Base-by-base conservation (phyloP, 805 yeast species). In the Ogataea wickerhamii region DNA sequence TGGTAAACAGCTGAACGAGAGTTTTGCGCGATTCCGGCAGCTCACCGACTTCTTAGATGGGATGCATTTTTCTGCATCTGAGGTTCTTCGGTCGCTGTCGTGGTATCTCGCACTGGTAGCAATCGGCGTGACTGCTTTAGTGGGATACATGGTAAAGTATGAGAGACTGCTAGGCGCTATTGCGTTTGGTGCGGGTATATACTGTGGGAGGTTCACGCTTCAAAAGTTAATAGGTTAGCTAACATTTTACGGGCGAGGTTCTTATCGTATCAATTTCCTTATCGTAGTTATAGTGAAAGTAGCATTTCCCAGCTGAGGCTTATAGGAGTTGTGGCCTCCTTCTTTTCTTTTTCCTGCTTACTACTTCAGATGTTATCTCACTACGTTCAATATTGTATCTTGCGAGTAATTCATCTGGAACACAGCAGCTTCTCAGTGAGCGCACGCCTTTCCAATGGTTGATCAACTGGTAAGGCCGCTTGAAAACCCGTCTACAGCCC, bases 401-500 rank as follows among this genome's bases (percentile, higher is more conserved):
- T 13, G 16, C 18, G 12, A 36, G 17, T 12, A 36, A 16, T 17
- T 14, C 30, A 11, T 22, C 31, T 5, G 60, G 60, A 16, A 55
- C 58, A 20, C 38, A 32, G 32, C 60, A 55, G 7, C 42, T 37
- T 19, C 45, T 40, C 12, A 54, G 28, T 2, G 58, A 54, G 11
- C 58, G 36, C 23, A 47, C 48, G 4, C 56, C 57, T 12, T 41
- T 40, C 60, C 60, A 55, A 29, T 55, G 60, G 26, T 55, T 53
- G 4, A 54, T 52, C 7, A 55, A 32, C 32, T 55, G 60, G 32
- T 55, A 55, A 13, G 60, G 60, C 25, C 60, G 40, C 20, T 51
- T 52, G 28, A 54, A 55, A 12, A 40, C 45, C 20, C 48, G 53
- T 14, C 45, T 48, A 21, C 60, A 55, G 1, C 59, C 60, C 60